phyloP scores from a whole-genome alignment of 805 yeast genomes.

The Saturnispora silvae region DNA sequence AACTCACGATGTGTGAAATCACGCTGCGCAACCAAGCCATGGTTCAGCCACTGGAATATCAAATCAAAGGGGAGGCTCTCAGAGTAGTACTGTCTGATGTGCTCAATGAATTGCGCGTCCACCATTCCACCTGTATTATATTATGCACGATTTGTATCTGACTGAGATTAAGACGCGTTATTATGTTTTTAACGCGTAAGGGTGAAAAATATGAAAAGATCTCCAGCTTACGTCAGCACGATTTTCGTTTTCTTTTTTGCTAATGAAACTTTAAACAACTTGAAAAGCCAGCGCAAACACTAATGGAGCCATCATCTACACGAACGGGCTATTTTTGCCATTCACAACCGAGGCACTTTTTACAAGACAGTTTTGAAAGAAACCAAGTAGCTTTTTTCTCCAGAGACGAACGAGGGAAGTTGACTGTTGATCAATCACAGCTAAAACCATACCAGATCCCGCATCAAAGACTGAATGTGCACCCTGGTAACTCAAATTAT shows the following conservation, averaged over 20 bases:
- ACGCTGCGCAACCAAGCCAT: slow-evolving; percentile 60
- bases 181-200: not conserved
- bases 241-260: not conserved
- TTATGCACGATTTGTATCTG: too few relatives aligned
- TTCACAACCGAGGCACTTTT: not conserved
- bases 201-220: too few relatives aligned
- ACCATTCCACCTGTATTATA: too few relatives aligned
- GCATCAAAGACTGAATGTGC: slow-evolving; percentile 5
- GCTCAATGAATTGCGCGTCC: slow-evolving; percentile 27
- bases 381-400: slow-evolving; percentile 9
- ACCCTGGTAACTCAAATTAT: slow-evolving; percentile 5
- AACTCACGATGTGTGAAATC: slow-evolving; percentile 87
- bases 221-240: not conserved
- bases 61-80: slow-evolving; percentile 64
- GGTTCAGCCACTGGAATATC: slow-evolving; percentile 84
- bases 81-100: slow-evolving; percentile 64
- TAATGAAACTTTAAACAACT: too few relatives aligned
- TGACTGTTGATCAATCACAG: slow-evolving; percentile 5
- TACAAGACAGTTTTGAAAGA: slow-evolving; percentile 1
- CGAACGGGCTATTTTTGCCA: not conserved
- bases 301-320: too few relatives aligned
- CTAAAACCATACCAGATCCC: not conserved
- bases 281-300: too few relatives aligned
- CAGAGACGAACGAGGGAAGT: not conserved
- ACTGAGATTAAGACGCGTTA: too few relatives aligned